A percentile compares a stretch with the other conserved stretches of the same genome.
phyloP scores from a whole-genome alignment of 345 rosid genomes.

The Lepidium didymum region DNA sequence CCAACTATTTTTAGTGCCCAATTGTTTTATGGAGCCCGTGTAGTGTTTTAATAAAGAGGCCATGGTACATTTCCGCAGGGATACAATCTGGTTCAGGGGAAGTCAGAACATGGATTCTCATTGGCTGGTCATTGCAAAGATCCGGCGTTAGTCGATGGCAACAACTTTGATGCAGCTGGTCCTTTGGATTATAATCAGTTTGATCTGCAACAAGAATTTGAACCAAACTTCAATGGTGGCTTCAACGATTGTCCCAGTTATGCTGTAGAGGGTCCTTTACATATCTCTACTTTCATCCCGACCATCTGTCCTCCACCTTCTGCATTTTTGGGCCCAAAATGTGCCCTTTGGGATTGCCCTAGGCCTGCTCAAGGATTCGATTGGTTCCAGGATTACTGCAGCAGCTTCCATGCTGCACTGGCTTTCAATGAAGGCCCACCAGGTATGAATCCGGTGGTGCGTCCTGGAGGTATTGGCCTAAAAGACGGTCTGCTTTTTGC shows the following conservation, averaged over 20 bases:
- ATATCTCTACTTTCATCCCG: conserved; percentile 51
- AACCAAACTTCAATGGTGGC: conserved; percentile 46
- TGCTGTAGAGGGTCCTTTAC: conserved; percentile 49
- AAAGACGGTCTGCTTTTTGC: conserved; percentile 89
- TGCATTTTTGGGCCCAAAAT: conserved; percentile 94
- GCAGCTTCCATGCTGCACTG: conserved; percentile 77
- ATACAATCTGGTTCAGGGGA: conserved; percentile 49
- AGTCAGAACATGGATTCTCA: conserved; percentile 47
- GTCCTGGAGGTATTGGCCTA: conserved; percentile 86
- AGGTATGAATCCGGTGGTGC: conserved; percentile 80
- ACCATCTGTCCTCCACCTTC: conserved; percentile 77
- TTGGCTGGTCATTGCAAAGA: conserved; percentile 52
- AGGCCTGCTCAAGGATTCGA: conserved; percentile 88
- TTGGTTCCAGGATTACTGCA: conserved; percentile 88
- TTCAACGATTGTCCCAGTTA: conserved; percentile 37
- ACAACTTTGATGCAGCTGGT: conserved; percentile 39
- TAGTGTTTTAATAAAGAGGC: neutral
- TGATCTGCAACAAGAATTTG: conserved; percentile 66
- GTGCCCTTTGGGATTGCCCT: conserved; percentile 99
- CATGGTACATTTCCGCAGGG: conserved; percentile 35
- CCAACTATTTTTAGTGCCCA: neutral
- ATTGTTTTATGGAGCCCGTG: neutral
- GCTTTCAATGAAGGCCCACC: conserved; percentile 93
- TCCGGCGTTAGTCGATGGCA: conserved; percentile 35
- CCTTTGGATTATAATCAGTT: conserved; percentile 56